Evolutionary conservation across 192 early-diverging fungal genomes (phyloP).

Genomic region (Thamnidium elegans): DNA sequence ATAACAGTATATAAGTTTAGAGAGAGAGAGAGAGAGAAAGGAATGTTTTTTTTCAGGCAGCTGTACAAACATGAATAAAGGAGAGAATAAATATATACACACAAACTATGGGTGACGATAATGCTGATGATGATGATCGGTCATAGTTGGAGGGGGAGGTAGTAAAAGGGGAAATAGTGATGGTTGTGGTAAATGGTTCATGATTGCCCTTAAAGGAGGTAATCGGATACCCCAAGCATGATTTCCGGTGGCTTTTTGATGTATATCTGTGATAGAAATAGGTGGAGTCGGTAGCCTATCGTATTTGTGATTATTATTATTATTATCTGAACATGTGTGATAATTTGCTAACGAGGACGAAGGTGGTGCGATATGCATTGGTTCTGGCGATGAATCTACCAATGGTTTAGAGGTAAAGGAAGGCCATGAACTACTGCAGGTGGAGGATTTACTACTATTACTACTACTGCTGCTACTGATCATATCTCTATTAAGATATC

Average conservation of each 20-base stretch:
- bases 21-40: background rate
- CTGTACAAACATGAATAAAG: background rate
- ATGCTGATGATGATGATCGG: background rate
- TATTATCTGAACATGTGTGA: slow-evolving; percentile 10
- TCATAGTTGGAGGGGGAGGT: background rate
- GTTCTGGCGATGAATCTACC: background rate
- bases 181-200: background rate
- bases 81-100: background rate
- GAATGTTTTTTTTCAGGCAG: background rate
- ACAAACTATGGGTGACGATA: no score
- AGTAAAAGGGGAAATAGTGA: background rate
- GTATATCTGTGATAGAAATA: background rate
- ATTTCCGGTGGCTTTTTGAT: slow-evolving; percentile 1
- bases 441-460: background rate
- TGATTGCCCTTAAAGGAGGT: slow-evolving; percentile 23
- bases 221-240: slow-evolving; percentile 13
- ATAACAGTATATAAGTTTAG: background rate
- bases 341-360: background rate
- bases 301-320: background rate
- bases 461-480: no score
- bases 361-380: background rate
- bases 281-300: background rate
- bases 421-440: background rate
- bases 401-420: background rate
- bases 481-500: background rate